Base-by-base conservation (phyloP, 2,329 filamentous ascomycete species). In the Fusarium continuum region DNA sequence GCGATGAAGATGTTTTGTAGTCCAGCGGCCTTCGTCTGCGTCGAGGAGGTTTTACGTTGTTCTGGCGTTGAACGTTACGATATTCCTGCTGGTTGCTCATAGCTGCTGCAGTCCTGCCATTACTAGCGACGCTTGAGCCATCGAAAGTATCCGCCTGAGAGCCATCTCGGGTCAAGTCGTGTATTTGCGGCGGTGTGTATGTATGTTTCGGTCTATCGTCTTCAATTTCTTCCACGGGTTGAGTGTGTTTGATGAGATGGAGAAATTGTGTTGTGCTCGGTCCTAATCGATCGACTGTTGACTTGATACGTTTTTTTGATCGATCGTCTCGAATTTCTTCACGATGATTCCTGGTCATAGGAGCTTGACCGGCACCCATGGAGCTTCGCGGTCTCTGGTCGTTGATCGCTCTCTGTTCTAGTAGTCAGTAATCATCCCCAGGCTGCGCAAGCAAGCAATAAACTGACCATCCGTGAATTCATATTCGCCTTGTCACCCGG, bases 391-490 rank as follows among this genome's bases (percentile, higher is more conserved):
- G 67, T 35, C 26, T 61, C 17, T 52, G 64, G 19, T 54, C 50
- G 34, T 74, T 73, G 44, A 72, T 53, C 10, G 19, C 26, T 60
- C 47, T 73, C 71, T 74, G 39, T 22, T 54, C 34, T 19, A 16
- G 26, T 23, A 35, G 54, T 67, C 20, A 71, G 61, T 36, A 45
- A 38, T 31, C 23, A 44, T 22, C 14, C 23, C 16, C n/a, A 39
- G 19, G 11, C 29, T 35, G 28, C 14, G 26, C 38, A 29, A 35
- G 16, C 31, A 32, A 25, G 36, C 22, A 32, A 45, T 10, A 46
- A 23, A 55, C 71, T 46, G 45, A 74, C 73, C 60, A 74, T 47
- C 59, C 68, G 65, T 34, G 38, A 23, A 11, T 46, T 54, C 61
- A 53, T 63, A 49, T 48, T 52, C 61, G 51, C 58, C 58, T 67